Conservation (phyloP, 2,329 filamentous ascomycete genomes). For the Venturia asperata region DNA sequence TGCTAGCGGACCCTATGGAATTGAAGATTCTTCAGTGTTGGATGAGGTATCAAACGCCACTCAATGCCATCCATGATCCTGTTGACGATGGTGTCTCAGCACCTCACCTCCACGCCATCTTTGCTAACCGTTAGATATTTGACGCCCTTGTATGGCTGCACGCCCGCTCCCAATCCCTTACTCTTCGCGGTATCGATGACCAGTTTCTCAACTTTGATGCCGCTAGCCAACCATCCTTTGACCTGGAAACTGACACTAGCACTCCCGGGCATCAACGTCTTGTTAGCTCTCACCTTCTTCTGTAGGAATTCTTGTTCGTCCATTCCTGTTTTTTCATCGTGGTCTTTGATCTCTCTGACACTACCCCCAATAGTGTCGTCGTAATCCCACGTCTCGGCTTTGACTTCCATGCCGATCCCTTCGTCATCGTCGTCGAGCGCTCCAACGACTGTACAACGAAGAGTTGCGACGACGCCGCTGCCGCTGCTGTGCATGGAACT, state of each 20-base stretch:
- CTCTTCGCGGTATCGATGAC: slow-evolving; percentile 68
- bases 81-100: slow-evolving; percentile 25
- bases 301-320: slow-evolving; percentile 1
- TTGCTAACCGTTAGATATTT: slow-evolving; percentile 80
- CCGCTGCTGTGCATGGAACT: slow-evolving; percentile 36
- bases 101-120: slow-evolving; percentile 46
- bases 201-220: slow-evolving; percentile 56
- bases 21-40: no score
- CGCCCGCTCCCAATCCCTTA: slow-evolving; percentile 73
- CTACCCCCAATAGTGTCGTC: slow-evolving; percentile 27
- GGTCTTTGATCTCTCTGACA: slow-evolving; percentile 27
- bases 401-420: slow-evolving; percentile 22
- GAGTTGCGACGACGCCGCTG: slow-evolving; percentile 59
- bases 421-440: slow-evolving; percentile 42
- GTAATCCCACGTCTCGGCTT: slow-evolving; percentile 21
- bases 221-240: slow-evolving; percentile 58
- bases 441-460: slow-evolving; percentile 76
- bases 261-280: slow-evolving; percentile 42
- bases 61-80: neutral
- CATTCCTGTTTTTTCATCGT: slow-evolving; percentile 16
- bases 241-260: slow-evolving; percentile 45
- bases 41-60: slow-evolving; percentile 1
- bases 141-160: slow-evolving; percentile 96
- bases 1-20: no score
- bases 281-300: slow-evolving; percentile 39